A percentile compares a stretch with the other conserved stretches of the same genome.
Evolutionary conservation across 768 basidiomycete genomes (phyloP).

Genomic region (Fomitopsis serialis): DNA sequence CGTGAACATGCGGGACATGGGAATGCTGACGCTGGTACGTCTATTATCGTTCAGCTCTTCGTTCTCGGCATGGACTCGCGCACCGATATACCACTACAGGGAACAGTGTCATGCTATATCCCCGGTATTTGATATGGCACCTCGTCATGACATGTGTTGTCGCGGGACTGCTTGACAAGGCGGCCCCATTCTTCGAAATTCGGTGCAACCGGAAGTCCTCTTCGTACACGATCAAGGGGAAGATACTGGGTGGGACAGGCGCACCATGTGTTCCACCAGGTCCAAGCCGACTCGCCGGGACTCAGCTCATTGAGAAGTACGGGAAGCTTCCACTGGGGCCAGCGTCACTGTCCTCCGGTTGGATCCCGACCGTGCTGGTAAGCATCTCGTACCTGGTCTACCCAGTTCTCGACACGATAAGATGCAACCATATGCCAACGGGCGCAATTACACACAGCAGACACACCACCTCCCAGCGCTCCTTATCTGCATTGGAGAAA

Average conservation of each 20-base stretch:
- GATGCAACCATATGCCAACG: background rate
- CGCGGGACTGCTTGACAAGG: background rate
- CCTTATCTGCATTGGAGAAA: background rate
- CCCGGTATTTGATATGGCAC: too few species aligned
- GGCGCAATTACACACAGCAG: background rate
- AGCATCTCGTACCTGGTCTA: background rate
- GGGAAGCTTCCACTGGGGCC: background rate
- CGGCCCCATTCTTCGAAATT: too few species aligned
- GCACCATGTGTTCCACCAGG: too few species aligned
- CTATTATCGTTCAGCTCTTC: background rate
- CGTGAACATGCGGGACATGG: background rate
- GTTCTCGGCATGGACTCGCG: background rate
- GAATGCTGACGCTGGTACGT: background rate
- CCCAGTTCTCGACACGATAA: background rate
- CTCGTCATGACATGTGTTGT: background rate
- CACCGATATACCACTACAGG: background rate
- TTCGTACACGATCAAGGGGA: too few species aligned
- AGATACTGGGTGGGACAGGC: too few species aligned
- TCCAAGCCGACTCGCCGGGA: too few species aligned
- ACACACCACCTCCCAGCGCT: background rate
- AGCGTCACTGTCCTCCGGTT: background rate
- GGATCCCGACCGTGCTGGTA: background rate
- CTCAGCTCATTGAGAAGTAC: too few species aligned
- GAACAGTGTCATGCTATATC: too few species aligned
- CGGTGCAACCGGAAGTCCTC: too few species aligned